These are phyloP conservation scores for Yarrowia phangngaensis DNA, from an alignment of 805 yeast genomes.

Conservation along the genomic window DNA sequence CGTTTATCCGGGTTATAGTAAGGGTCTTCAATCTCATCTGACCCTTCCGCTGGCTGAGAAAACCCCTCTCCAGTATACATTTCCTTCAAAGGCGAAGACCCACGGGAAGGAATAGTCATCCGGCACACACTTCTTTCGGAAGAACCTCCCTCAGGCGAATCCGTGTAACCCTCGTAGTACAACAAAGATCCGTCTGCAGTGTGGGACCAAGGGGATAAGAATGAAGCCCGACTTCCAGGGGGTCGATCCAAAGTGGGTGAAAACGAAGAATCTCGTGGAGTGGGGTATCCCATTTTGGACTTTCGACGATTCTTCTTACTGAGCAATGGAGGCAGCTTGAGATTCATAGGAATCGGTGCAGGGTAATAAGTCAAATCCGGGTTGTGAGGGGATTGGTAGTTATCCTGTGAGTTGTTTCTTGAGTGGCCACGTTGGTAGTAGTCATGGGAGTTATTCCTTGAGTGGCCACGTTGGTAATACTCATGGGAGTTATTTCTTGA, in stretches of 20 bases:
- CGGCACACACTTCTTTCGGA: not conserved
- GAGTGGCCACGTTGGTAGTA: too few species aligned
- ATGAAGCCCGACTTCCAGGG: conserved; percentile 7
- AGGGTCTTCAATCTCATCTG: not conserved
- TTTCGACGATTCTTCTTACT: conserved; percentile 37
- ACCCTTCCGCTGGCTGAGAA: not conserved
- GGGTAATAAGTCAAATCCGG: conserved; percentile 35
- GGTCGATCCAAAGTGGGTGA: conserved; percentile 39
- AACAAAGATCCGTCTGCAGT: conserved; percentile 9
- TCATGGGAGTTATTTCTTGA: too few species aligned
- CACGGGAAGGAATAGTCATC: not conserved
- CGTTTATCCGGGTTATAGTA: conserved; percentile 20
- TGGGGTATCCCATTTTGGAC: not conserved
- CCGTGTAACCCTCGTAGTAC: conserved; percentile 7
- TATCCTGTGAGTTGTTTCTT: too few species aligned
- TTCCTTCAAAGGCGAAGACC: not conserved
- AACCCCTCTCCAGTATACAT: not conserved
- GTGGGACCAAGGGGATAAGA: conserved; percentile 18
- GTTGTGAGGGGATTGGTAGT: too few species aligned
- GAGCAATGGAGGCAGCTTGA: conserved; percentile 39
- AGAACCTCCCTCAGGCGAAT: not conserved
- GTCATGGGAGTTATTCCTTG: too few species aligned
- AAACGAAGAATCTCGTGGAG: conserved; percentile 22
- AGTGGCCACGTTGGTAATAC: too few species aligned
- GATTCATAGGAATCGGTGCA: conserved; percentile 40